Evolutionary conservation across 331 rosid species (phyloP).

Genomic region (Rosa hybrid): DNA sequence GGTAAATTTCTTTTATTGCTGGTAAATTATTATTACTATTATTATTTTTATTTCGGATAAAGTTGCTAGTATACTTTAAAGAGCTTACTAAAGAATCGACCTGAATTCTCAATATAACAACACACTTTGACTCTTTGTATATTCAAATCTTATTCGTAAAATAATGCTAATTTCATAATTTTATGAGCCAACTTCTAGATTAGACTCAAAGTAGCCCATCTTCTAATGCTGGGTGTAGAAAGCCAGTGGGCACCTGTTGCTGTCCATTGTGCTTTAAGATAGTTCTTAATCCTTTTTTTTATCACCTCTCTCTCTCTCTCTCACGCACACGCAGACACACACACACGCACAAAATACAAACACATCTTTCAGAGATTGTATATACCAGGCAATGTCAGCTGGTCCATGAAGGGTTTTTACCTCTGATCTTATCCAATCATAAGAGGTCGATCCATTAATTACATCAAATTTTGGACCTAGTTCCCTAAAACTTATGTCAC

Average conservation of each 20-base stretch:
- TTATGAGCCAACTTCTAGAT: too few relatives aligned
- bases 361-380: not conserved
- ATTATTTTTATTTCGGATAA: too few relatives aligned
- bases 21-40: too few relatives aligned
- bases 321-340: not conserved
- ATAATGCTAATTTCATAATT: too few relatives aligned
- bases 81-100: too few relatives aligned
- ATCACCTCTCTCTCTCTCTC: not conserved
- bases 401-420: not conserved
- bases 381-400: not conserved
- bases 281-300: not conserved
- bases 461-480: not conserved
- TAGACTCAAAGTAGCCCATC: slow-evolving; percentile 23
- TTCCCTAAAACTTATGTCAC: not conserved
- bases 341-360: not conserved
- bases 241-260: slow-evolving; percentile 94
- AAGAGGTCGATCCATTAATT: not conserved
- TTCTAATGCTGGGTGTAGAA: slow-evolving; percentile 82
- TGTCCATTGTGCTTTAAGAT: slow-evolving; percentile 75
- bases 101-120: too few relatives aligned
- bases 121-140: too few relatives aligned
- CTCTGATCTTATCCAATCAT: not conserved
- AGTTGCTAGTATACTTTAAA: too few relatives aligned
- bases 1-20: too few relatives aligned
- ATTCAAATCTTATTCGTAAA: too few relatives aligned